Base-by-base conservation (phyloP, 2,329 filamentous ascomycete species). In the Trichoderma endophyticum region DNA sequence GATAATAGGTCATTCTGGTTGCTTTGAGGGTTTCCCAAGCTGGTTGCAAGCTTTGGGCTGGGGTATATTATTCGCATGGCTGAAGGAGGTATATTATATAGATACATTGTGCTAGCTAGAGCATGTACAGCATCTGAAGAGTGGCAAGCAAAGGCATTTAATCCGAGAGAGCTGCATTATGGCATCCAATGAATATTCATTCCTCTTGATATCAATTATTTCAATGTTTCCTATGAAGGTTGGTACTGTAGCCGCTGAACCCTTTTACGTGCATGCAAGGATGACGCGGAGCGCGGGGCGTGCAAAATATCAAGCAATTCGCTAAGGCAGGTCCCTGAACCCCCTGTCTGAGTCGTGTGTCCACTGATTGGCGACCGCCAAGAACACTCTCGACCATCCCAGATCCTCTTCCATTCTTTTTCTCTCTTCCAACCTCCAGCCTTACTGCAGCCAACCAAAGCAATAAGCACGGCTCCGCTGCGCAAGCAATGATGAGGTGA, bases 211-310 rank as follows among this genome's bases (percentile, higher is more conserved):
- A 21, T 51, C 8, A 1, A 48, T 18, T 0, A 21, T n/a, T 21
- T 11, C 32, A 32, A 32, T 11, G 8, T 32, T 32, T 12, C 11
- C n/a, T 1, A 6, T 51, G 43, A 51, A 1, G 4, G 4, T 11
- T 51, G n/a, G 21, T 51, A 51, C 21, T 14, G n/a, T 54, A 21
- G n/a, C n/a, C 21, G 48, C 2, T 6, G 48, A 54, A 54, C 11
- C n/a, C 11, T 54, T 24, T 32, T 59, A 11, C 30, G 15, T 18
- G 28, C 48, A 57, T 30, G 64, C 32, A 43, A 43, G 34, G 64
- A 69, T 60, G 66, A 61, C 56, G 36, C 66, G 34, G 32, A 68
- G 30, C 65, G 65, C 54, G 66, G 66, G 66, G 54, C 65, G 26
- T 18, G 36, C 28, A 34, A 69, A 34, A 48, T 43, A 61, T n/a